A percentile compares a stretch with the other conserved stretches of the same genome.
phyloP scores from a whole-genome alignment of 305 asterid species.

The Fraxinus velutina region DNA sequence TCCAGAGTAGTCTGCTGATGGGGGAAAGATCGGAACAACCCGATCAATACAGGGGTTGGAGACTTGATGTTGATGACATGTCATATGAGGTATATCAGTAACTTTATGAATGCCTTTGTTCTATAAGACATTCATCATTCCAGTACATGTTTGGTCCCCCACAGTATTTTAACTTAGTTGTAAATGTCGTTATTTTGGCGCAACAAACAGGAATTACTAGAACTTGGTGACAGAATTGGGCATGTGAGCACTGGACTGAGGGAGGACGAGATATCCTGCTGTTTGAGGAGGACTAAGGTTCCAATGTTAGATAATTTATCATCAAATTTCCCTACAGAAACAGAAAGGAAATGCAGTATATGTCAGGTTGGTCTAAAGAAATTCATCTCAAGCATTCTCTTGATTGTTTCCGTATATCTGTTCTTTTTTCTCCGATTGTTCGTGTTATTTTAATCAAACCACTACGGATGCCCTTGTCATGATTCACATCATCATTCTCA shows the following conservation, averaged over 20 bases:
- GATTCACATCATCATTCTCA: background rate
- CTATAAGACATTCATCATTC: background rate
- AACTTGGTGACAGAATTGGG: conserved; percentile 92
- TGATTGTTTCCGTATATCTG: background rate
- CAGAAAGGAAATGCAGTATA: conserved; percentile 71
- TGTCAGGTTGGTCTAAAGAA: conserved; percentile 64
- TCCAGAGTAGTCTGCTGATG: conserved; percentile 63
- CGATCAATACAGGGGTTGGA: conserved; percentile 64
- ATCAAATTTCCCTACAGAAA: conserved; percentile 40
- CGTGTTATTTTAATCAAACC: background rate
- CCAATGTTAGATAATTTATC: conserved; percentile 30
- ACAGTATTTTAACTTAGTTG: background rate
- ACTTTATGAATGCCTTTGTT: background rate
- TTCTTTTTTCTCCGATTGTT: background rate
- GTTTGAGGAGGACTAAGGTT: conserved; percentile 55
- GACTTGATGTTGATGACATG: conserved; percentile 88
- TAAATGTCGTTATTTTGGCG: background rate
- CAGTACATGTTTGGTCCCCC: background rate
- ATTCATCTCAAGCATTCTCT: background rate
- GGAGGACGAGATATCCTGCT: conserved; percentile 61
- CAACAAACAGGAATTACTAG: conserved; percentile 70
- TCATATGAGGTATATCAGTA: conserved; percentile 68
- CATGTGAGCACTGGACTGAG: conserved; percentile 81
- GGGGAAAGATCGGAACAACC: conserved; percentile 55
- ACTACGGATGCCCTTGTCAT: background rate